Evolutionary conservation across 495 filamentous ascomycete species (phyloP).

Genomic region (Cenococcum geophilum): DNA sequence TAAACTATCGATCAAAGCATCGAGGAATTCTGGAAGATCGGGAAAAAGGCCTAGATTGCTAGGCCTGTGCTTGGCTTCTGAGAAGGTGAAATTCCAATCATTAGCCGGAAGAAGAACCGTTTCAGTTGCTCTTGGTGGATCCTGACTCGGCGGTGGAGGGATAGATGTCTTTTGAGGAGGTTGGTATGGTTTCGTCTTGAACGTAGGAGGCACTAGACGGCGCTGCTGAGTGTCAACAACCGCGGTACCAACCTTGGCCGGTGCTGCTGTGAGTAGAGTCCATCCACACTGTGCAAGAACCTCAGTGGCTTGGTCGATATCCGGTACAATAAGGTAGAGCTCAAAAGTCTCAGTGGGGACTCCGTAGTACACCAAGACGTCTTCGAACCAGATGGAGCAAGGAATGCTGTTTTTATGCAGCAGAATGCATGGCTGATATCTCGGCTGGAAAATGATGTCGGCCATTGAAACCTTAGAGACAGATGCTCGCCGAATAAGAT

Average conservation of each 20-base stretch:
- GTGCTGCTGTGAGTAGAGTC: slow-evolving; percentile 18
- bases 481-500: too few relatives aligned
- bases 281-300: slow-evolving; percentile 24
- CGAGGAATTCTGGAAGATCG: slow-evolving; percentile 14
- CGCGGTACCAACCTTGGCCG: slow-evolving; percentile 24
- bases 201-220: too few relatives aligned
- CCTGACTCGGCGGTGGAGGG: too few relatives aligned
- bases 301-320: slow-evolving; percentile 29
- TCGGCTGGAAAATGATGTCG: too few relatives aligned
- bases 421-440: neutral
- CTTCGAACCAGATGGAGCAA: slow-evolving; percentile 30
- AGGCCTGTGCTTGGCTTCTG: neutral
- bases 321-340: slow-evolving; percentile 31
- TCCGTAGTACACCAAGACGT: slow-evolving; percentile 31
- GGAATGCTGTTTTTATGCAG: slow-evolving; percentile 1
- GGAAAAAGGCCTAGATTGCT: slow-evolving; percentile 13
- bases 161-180: too few relatives aligned
- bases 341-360: slow-evolving; percentile 33
- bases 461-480: too few relatives aligned
- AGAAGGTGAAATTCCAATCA: slow-evolving; percentile 20
- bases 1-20: slow-evolving; percentile 24
- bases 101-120: slow-evolving; percentile 29
- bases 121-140: slow-evolving; percentile 13
- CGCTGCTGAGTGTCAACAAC: slow-evolving; percentile 14
- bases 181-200: too few relatives aligned